Percentiles rank a stretch among this genome's conserved stretches.
Evolutionary conservation across 2,329 filamentous ascomycete species (phyloP).

Genomic region (Botryosphaeria agaves): DNA sequence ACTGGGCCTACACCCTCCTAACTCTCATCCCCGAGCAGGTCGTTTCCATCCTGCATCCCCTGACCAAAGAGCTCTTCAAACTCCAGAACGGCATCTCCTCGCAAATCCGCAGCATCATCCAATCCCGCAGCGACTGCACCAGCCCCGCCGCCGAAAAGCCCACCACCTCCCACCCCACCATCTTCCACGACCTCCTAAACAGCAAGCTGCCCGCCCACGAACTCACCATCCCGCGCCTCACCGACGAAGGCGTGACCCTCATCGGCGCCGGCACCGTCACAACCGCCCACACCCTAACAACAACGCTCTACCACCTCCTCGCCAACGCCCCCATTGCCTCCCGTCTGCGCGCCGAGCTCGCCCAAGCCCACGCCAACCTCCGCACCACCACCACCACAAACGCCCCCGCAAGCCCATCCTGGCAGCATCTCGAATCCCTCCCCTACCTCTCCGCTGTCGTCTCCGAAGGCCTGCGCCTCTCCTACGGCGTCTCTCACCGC

Average conservation of each 20-base stretch:
- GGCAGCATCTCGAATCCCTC: conserved; percentile 1
- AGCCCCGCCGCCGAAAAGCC: neutral
- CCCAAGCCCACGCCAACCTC: neutral
- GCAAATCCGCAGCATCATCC: conserved; percentile 10
- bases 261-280: conserved; percentile 22
- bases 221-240: conserved; percentile 10
- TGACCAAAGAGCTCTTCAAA: conserved; percentile 9
- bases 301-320: conserved; percentile 15
- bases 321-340: conserved; percentile 6
- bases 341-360: conserved; percentile 12
- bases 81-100: conserved; percentile 12
- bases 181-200: conserved; percentile 2
- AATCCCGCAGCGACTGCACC: conserved; percentile 2
- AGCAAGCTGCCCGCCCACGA: conserved; percentile 1
- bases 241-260: conserved; percentile 20
- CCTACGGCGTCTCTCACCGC: conserved; percentile 12
- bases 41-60: conserved; percentile 10
- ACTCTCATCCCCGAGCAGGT: conserved; percentile 6
- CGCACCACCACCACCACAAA: neutral
- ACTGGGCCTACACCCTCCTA: conserved; percentile 5
- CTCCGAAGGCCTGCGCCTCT: conserved; percentile 15
- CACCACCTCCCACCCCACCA: conserved; percentile 1
- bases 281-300: conserved; percentile 17
- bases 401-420: neutral
- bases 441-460: conserved; percentile 11